Evolutionary conservation across 257 asterid genomes (phyloP), one percentile per base, ranked within the genome.

Genomic region (Nicotiana tabacum): DNA sequence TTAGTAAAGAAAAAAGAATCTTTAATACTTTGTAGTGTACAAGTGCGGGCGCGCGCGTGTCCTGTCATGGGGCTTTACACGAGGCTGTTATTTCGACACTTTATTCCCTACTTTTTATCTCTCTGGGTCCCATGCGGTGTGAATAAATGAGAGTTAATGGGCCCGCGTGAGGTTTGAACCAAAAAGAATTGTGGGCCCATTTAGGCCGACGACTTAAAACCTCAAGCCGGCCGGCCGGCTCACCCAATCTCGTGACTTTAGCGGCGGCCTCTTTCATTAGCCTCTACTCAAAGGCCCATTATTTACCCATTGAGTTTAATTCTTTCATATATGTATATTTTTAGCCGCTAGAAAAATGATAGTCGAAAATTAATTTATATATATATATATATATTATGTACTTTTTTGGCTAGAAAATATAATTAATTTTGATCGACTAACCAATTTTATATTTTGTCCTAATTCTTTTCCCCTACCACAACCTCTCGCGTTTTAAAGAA

Each of bases 61-160:
- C 35, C 60, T 72, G 79, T 46, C 61, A 46, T 21, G 33, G 61
- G 37, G 21, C 58, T 46, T 72, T 72, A 72, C 78, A 46, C 60
- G 78, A 21, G 21, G 43, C 11, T 58, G 8, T 55, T 84, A 9
- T 51, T 37, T 68, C 15, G 6, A 5, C 61, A 16, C 55, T 83
- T 66, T 80, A 30, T 35, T 61, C n/a, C 37, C 2, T 21, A 6
- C 13, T 51, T 62, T 7, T 10, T 15, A 3, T 0, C 3, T 24
- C 33, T 11, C 5, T 43, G 35, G 82, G 32, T 39, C 82, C 82
- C 82, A 77, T 33, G 80, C 81, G 85, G 79, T 87, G 85, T 78
- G 89, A 88, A 82, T 90, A 84, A 86, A 87, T 85, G 89, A 83
- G 85, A 86, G 67, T 82, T 69, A 85, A 84, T 87, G 91, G 90